Conservation (phyloP, 2,329 filamentous ascomycete species). For the Colletotrichum destructivum region DNA sequence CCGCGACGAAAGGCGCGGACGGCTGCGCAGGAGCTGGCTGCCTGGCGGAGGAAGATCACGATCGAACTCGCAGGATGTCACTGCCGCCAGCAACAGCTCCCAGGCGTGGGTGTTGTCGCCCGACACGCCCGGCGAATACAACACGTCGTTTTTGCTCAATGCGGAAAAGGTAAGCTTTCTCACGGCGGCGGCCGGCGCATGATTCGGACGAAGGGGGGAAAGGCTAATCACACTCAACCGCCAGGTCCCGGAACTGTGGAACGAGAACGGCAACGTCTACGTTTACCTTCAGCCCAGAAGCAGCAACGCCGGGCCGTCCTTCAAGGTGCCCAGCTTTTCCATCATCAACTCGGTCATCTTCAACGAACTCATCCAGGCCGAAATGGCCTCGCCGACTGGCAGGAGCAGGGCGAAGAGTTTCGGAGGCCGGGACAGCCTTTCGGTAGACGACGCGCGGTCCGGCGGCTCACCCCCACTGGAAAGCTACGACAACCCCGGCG, state of each 20-base stretch:
- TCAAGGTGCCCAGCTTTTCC: slow-evolving; percentile 70
- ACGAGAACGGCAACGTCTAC: slow-evolving; percentile 70
- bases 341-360: slow-evolving; percentile 70
- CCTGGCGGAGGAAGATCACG: slow-evolving; percentile 64
- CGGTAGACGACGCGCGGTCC: slow-evolving; percentile 64
- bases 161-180: slow-evolving; percentile 68
- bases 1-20: slow-evolving; percentile 56
- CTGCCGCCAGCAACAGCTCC: slow-evolving; percentile 41
- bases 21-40: slow-evolving; percentile 69
- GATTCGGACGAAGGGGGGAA: slow-evolving; percentile 25
- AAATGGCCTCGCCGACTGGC: slow-evolving; percentile 53
- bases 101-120: slow-evolving; percentile 71
- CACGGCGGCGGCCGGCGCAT: slow-evolving; percentile 27
- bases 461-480: slow-evolving; percentile 56
- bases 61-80: slow-evolving; percentile 62
- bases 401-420: slow-evolving; percentile 60
- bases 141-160: slow-evolving; percentile 64
- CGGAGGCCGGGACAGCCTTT: slow-evolving; percentile 62
- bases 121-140: slow-evolving; percentile 69
- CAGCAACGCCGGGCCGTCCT: slow-evolving; percentile 68
- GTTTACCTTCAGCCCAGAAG: slow-evolving; percentile 71
- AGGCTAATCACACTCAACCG: slow-evolving; percentile 27
- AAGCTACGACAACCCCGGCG: slow-evolving; percentile 53
- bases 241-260: slow-evolving; percentile 77
- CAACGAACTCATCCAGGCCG: slow-evolving; percentile 65